These are phyloP conservation scores for Leptographium lundbergii DNA, from an alignment of 2,329 filamentous ascomycete genomes.

Conservation along the genomic window DNA sequence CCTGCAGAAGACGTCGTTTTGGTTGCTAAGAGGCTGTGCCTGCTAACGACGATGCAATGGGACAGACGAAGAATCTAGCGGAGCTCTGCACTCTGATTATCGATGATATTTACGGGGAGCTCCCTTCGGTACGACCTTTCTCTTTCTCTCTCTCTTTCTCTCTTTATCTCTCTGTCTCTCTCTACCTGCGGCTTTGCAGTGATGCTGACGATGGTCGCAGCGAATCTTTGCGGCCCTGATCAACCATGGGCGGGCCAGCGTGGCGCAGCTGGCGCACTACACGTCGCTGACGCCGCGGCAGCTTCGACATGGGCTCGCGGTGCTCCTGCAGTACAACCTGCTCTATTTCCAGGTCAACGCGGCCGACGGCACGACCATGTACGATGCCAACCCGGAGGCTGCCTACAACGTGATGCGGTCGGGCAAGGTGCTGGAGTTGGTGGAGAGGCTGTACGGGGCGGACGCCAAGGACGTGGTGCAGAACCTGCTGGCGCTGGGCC, in stretches of 20 bases:
- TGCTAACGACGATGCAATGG: slow-evolving; percentile 14
- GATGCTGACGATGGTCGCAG: slow-evolving; percentile 31
- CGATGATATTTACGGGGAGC: slow-evolving; percentile 79
- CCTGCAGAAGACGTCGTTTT: not conserved
- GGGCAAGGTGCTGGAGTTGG: slow-evolving; percentile 67
- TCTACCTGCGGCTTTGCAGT: not conserved
- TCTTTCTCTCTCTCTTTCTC: slow-evolving; percentile 3
- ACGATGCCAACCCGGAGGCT: slow-evolving; percentile 69
- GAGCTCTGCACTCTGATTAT: slow-evolving; percentile 87
- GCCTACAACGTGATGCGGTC: slow-evolving; percentile 74
- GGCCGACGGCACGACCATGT: slow-evolving; percentile 42
- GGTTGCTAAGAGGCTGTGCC: not conserved
- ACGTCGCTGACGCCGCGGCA: slow-evolving; percentile 63
- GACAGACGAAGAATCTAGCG: slow-evolving; percentile 57
- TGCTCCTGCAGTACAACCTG: slow-evolving; percentile 81
- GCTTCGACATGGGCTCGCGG: slow-evolving; percentile 67
- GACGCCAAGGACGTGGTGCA: slow-evolving; percentile 63
- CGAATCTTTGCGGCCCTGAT: slow-evolving; percentile 73
- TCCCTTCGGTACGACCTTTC: slow-evolving; percentile 63
- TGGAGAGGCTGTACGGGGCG: slow-evolving; percentile 62
- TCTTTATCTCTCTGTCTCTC: not conserved
- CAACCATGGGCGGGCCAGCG: slow-evolving; percentile 62
- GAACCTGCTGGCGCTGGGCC: slow-evolving; percentile 63
- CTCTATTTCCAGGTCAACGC: slow-evolving; percentile 60
- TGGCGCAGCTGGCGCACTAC: slow-evolving; percentile 55